These are phyloP conservation scores for Colletotrichum tabaci DNA, from an alignment of 2,329 filamentous ascomycete species.

Conservation along the genomic window DNA sequence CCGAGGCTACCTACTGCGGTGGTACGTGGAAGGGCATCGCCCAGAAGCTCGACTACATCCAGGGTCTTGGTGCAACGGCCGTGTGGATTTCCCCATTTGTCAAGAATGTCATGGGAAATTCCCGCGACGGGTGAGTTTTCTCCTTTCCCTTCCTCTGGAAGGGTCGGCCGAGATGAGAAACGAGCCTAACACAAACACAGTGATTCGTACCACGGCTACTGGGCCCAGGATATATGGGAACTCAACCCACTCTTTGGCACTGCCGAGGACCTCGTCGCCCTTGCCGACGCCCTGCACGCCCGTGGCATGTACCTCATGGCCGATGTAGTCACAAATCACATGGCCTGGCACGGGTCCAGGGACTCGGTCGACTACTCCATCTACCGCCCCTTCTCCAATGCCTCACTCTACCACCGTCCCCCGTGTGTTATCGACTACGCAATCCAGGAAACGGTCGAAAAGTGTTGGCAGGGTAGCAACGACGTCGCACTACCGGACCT, in stretches of 20 bases:
- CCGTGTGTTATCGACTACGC: constrained; percentile 72
- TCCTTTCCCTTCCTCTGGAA: neutral
- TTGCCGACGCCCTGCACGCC: constrained; percentile 69
- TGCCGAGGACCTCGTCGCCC: constrained; percentile 69
- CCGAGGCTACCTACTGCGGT: constrained; percentile 69
- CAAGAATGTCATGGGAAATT: constrained; percentile 51
- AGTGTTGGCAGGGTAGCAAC: constrained; percentile 64
- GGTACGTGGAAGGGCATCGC: constrained; percentile 73
- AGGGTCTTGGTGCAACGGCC: constrained; percentile 72
- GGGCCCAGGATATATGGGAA: constrained; percentile 64
- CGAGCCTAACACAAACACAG: constrained; percentile 51
- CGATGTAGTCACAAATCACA: constrained; percentile 73
- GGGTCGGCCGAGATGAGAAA: neutral
- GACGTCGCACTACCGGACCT: constrained; percentile 74
- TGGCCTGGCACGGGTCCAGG: constrained; percentile 58
- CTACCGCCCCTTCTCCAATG: constrained; percentile 63
- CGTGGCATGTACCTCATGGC: constrained; percentile 72
- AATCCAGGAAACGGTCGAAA: constrained; percentile 62
- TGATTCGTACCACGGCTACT: constrained; percentile 69
- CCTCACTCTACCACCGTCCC: constrained; percentile 70
- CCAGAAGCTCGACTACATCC: constrained; percentile 74
- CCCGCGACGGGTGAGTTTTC: constrained; percentile 39
- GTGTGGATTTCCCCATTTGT: constrained; percentile 73
- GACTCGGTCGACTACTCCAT: constrained; percentile 60
- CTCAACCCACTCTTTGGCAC: constrained; percentile 74